Evolutionary conservation across 768 basidiomycete species (phyloP), one percentile per base, ranked within the genome.

Genomic region (Boletus reticulatus): DNA sequence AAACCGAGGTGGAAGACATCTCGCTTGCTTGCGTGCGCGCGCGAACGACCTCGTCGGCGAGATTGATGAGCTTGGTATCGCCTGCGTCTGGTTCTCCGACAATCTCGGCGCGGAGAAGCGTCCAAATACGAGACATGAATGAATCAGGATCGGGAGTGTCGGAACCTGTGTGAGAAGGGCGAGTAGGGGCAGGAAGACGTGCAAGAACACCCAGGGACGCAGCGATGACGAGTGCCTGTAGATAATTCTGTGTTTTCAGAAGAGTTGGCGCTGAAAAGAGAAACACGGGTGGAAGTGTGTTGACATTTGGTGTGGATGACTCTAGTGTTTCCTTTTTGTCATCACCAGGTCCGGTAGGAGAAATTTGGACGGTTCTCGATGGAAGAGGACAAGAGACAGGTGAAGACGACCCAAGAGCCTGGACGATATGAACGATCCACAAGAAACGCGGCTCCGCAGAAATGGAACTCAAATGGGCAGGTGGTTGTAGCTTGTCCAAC

Each of bases 31-130:
- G 65, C 29, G 72, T 70, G 31, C 78, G 78, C 6, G 81, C 82
- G 22, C 79, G 83, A 31, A 89, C 67, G 43, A 90, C 83, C 65
- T 91, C 89, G 63, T 90, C 89, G 1, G 84, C 86, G 24, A 91
- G 79, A 65, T 90, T 84, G 44, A 84, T 66, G 37, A 89, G 67
- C 62, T 85, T 87, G 17, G 84, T 84, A 19, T 71, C 68, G 14
- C 68, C 63, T 19, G 69, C 58, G n/a, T 57, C 68, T 1, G 70
- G 63, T 38, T 70, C 63, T 53, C 62, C 55, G 2, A 77, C 70
- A 43, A 88, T 78, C 60, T 88, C 86, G 17, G 75, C 70, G 57
- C 76, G 76, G 20, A 90, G 78, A 12, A 89, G 78, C 3, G 80
- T 72, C 88, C 88, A 89, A 11, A 89, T 66, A 45, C 87, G 84